Conservation (phyloP, 768 basidiomycete genomes). For the Pleurotus sapidus region DNA sequence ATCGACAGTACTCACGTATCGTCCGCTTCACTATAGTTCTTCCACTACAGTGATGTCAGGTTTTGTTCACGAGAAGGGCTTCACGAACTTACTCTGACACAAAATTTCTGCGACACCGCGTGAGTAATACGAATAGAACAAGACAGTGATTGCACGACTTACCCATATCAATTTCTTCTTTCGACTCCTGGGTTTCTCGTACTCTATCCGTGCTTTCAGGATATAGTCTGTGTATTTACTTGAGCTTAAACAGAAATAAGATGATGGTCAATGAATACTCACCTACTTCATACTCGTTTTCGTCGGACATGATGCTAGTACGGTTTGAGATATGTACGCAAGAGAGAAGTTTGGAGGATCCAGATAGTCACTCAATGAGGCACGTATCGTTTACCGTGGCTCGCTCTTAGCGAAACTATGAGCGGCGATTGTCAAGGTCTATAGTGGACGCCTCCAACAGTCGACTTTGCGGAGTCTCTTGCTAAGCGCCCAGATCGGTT, state of each 20-base stretch:
- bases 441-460: too few species aligned
- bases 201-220: constrained; percentile 44
- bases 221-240: constrained; percentile 42
- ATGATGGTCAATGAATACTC: constrained; percentile 21
- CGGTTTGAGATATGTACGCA: background rate
- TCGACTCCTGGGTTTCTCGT: constrained; percentile 26
- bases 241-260: constrained; percentile 1
- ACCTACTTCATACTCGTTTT: constrained; percentile 69
- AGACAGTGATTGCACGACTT: constrained; percentile 14
- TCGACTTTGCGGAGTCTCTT: too few species aligned
- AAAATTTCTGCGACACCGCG: constrained; percentile 42
- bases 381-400: too few species aligned
- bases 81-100: constrained; percentile 47
- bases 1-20: constrained; percentile 47
- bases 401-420: too few species aligned
- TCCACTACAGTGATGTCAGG: constrained; percentile 44
- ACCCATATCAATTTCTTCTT: constrained; percentile 52
- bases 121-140: constrained; percentile 10
- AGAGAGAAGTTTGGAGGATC: too few species aligned
- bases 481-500: background rate
- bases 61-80: background rate
- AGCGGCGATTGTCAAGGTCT: too few species aligned
- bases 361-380: too few species aligned
- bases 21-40: constrained; percentile 48
- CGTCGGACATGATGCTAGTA: constrained; percentile 24